Evolutionary conservation across 1,139 yeast species (phyloP), one percentile per base, ranked within the genome.

Genomic region (Hanseniaspora gamundiae): DNA sequence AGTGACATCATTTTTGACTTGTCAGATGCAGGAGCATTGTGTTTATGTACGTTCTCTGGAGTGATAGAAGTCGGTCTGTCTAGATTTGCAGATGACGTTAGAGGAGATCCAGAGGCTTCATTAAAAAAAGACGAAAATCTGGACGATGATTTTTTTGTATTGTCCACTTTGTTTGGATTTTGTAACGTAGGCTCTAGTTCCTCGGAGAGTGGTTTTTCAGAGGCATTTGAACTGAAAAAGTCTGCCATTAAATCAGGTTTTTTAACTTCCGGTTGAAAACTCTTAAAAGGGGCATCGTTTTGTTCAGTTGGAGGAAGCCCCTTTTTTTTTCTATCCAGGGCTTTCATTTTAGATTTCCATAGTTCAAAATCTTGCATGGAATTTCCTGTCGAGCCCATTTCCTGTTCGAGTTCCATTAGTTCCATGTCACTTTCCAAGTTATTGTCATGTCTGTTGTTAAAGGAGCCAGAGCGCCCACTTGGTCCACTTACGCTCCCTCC

Each of bases 341-440:
- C 66, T 51, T 71, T 73, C 78, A 77, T 74, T 54, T 70, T 70
- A 42, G 71, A 67, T 59, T 78, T 80, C 85, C 87, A 79, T 51
- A 70, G 68, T 57, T 80, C 87, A 55, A 81, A 81, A 53, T 80
- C 91, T 44, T 76, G 78, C 19, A 77, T 80, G 2, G 83, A 71
- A 48, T 73, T 76, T 60, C 71, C 61, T 45, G 67, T 59, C 42
- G 61, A 59, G 21, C 56, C 61, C 45, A 60, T 55, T 40, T 56
- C 57, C 35, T 54, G 59, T 46, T 59, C 63, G 29, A 60, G 44
- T n/a, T 58, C 59, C 35, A 58, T 47, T 26, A 55, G 44, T 33
- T 52, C 56, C 22, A 49, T 28, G 45, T 56, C 59, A n/a, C 55
- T 57, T 33, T 65, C 70, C 52, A 54, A 56, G 48, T 52, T 68